Evolutionary conservation across 2,329 filamentous ascomycete genomes (phyloP).

Genomic region (Aspergillus thermomutatus): DNA sequence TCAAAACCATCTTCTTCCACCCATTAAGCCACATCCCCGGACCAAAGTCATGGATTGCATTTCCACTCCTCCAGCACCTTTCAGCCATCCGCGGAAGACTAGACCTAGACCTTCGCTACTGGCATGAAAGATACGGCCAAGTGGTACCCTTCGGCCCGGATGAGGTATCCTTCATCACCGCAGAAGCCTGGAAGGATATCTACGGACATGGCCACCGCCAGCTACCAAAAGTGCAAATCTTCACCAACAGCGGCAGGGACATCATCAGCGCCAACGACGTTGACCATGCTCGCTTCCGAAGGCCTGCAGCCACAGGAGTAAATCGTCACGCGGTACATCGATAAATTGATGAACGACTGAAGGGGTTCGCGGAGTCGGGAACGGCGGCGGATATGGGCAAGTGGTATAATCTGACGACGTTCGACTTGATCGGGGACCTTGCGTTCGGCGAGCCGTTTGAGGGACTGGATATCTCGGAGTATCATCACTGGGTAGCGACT

Average conservation of each 20-base stretch:
- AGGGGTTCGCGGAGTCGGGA: conserved; percentile 6
- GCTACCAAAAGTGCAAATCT: conserved; percentile 8
- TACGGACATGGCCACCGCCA: conserved; percentile 17
- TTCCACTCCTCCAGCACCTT: conserved; percentile 12
- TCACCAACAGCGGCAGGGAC: not conserved
- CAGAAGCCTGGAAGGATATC: conserved; percentile 26
- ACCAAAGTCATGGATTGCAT: conserved; percentile 14
- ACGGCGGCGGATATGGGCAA: conserved; percentile 17
- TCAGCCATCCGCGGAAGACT: conserved; percentile 4
- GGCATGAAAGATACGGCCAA: conserved; percentile 13
- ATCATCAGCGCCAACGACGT: conserved; percentile 12
- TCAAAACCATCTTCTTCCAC: conserved; percentile 17
- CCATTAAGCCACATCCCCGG: conserved; percentile 12
- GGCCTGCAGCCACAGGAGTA: conserved; percentile 37
- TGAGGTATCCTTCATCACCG: conserved; percentile 29
- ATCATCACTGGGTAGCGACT: conserved; percentile 21
- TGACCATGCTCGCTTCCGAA: conserved; percentile 26
- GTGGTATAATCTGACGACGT: conserved; percentile 24
- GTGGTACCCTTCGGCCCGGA: conserved; percentile 30
- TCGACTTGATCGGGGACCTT: conserved; percentile 26
- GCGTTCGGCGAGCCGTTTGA: conserved; percentile 24
- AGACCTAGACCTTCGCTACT: conserved; percentile 3
- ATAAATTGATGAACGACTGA: conserved; percentile 24
- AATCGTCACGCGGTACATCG: conserved; percentile 28
- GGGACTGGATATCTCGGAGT: conserved; percentile 15